Conservation (phyloP, 2,329 filamentous ascomycete species). For the Penicillium sclerotigenum region DNA sequence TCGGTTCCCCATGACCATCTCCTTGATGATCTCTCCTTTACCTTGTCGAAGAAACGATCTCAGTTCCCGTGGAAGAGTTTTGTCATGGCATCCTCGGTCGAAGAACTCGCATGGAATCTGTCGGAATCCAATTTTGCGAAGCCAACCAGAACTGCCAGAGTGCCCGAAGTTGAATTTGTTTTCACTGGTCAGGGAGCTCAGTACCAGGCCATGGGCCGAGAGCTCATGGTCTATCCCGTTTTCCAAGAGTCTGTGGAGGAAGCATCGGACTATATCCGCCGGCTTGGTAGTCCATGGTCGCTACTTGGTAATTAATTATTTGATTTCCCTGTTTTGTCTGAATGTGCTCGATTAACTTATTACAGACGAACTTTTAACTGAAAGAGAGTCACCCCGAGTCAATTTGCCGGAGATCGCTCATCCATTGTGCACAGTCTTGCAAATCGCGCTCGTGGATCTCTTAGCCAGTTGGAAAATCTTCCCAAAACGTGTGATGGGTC, state of each 20-base stretch:
- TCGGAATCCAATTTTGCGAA: conserved; percentile 13
- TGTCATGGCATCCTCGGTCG: conserved; percentile 10
- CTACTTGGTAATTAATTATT: conserved; percentile 20
- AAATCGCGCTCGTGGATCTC: conserved; percentile 33
- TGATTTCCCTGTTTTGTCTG: neutral
- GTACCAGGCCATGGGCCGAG: conserved; percentile 34
- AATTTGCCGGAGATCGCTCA: conserved; percentile 28
- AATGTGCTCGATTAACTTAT: neutral
- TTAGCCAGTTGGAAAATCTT: conserved; percentile 24
- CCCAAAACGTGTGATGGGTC: conserved; percentile 27
- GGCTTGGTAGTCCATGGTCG: conserved; percentile 26
- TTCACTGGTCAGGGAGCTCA: conserved; percentile 43
- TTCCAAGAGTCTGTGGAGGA: conserved; percentile 23
- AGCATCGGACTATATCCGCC: conserved; percentile 22
- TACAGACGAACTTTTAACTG: conserved; percentile 25
- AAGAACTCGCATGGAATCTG: conserved; percentile 17
- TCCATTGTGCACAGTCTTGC: conserved; percentile 30
- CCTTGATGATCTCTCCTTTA: conserved; percentile 25
- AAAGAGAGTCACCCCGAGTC: conserved; percentile 19
- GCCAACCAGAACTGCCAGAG: conserved; percentile 2
- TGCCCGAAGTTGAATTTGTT: conserved; percentile 30
- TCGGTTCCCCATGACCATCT: conserved; percentile 6
- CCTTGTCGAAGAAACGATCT: conserved; percentile 16
- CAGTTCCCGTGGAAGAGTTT: conserved; percentile 21
- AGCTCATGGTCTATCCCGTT: conserved; percentile 26